Conservation (phyloP, 805 yeast species). For the Candida tammaniensis region DNA sequence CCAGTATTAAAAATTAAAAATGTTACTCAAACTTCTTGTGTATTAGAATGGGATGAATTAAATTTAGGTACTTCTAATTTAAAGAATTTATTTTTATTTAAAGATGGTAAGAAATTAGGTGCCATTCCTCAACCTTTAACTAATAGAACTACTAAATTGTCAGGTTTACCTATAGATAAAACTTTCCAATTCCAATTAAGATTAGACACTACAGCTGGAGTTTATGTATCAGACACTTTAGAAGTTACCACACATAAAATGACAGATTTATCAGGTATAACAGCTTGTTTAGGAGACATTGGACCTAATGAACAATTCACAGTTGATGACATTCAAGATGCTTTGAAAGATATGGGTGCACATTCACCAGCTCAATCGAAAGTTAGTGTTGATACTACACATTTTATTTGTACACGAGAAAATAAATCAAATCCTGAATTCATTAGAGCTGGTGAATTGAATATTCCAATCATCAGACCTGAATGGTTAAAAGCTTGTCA, state of each 20-base stretch:
- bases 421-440: constrained; percentile 67
- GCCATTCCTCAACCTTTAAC: constrained; percentile 79
- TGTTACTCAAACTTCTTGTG: constrained; percentile 92
- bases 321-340: constrained; percentile 53
- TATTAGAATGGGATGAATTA: constrained; percentile 88
- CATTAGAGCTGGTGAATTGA: constrained; percentile 75
- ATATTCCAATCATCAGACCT: constrained; percentile 91
- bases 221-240: constrained; percentile 62
- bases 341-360: constrained; percentile 75
- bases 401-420: constrained; percentile 68
- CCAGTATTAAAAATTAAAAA: constrained; percentile 73
- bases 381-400: constrained; percentile 90
- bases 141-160: constrained; percentile 78
- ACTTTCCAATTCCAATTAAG: constrained; percentile 75
- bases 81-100: constrained; percentile 72
- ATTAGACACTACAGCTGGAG: constrained; percentile 89
- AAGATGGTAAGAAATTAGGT: constrained; percentile 72
- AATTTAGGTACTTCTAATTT: constrained; percentile 80
- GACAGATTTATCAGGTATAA: constrained; percentile 93
- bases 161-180: constrained; percentile 88
- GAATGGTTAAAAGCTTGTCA: constrained; percentile 97
- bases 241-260: constrained; percentile 85
- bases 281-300: constrained; percentile 83
- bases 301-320: constrained; percentile 49
- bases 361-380: constrained; percentile 60